Percentiles rank a stretch among this genome's conserved stretches.
These are phyloP conservation scores for Quercus gilva DNA, from an alignment of 306 rosid species.

Conservation along the genomic window DNA sequence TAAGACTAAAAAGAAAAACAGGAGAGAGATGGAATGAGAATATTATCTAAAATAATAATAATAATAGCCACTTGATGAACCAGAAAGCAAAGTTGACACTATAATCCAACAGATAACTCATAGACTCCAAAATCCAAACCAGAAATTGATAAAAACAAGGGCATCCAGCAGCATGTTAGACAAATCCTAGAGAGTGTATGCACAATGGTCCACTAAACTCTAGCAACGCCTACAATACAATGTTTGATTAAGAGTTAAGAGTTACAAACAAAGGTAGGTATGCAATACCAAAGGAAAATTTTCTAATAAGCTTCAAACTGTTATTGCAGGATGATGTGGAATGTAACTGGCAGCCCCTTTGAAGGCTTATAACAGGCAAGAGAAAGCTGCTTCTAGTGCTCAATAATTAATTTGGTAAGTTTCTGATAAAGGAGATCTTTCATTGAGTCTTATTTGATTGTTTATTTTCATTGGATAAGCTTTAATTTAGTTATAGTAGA, in stretches of 20 bases:
- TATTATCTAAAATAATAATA: not conserved
- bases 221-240: not conserved
- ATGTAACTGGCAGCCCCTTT: too few relatives aligned
- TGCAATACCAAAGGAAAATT: not conserved
- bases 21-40: constrained; percentile 7
- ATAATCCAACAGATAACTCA: not conserved
- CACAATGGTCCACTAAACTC: not conserved
- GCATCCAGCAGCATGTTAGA: not conserved
- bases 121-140: not conserved
- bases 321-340: not conserved
- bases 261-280: not conserved
- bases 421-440: too few relatives aligned
- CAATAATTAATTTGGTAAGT: too few relatives aligned
- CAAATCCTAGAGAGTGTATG: not conserved
- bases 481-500: too few relatives aligned
- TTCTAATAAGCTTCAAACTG: not conserved
- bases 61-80: constrained; percentile 9
- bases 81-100: constrained; percentile 9
- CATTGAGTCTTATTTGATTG: too few relatives aligned
- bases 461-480: too few relatives aligned
- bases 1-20: not conserved
- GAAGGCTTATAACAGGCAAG: too few relatives aligned
- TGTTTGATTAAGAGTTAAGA: not conserved
- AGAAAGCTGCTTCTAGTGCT: too few relatives aligned
- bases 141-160: not conserved